These are phyloP conservation scores for Aegilops umbellulata DNA, from an alignment of 176 grass and related monocot genomes.

Conservation along the genomic window DNA sequence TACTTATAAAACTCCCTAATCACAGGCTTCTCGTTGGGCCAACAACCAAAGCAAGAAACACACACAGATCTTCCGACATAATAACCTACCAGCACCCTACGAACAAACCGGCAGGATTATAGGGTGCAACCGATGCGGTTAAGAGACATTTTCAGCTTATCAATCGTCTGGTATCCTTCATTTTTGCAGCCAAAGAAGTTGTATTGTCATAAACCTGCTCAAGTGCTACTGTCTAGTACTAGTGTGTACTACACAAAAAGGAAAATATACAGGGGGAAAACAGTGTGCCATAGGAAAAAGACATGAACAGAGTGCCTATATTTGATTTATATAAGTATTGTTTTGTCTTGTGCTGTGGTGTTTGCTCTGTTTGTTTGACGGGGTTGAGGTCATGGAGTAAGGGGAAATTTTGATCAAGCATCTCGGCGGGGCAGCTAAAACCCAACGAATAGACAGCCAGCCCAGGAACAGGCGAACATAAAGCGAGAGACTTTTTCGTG, in stretches of 20 bases:
- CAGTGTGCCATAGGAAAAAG: neutral
- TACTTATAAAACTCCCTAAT: no score
- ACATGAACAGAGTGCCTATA: neutral
- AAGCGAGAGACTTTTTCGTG: neutral
- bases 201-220: neutral
- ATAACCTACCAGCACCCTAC: neutral
- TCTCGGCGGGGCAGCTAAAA: slow-evolving; percentile 22
- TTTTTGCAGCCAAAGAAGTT: neutral
- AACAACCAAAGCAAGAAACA: neutral
- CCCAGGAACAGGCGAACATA: neutral
- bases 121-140: neutral
- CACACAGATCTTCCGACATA: neutral
- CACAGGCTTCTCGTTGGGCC: neutral
- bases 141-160: neutral
- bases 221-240: no score
- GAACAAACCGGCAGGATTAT: neutral
- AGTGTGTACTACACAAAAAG: neutral
- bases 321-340: neutral
- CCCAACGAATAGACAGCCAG: neutral
- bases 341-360: neutral
- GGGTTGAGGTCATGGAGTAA: neutral
- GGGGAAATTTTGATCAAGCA: neutral
- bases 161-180: neutral
- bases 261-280: neutral
- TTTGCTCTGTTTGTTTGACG: neutral